Base-by-base conservation (phyloP, 345 rosid species). In the Balakata baccata region DNA sequence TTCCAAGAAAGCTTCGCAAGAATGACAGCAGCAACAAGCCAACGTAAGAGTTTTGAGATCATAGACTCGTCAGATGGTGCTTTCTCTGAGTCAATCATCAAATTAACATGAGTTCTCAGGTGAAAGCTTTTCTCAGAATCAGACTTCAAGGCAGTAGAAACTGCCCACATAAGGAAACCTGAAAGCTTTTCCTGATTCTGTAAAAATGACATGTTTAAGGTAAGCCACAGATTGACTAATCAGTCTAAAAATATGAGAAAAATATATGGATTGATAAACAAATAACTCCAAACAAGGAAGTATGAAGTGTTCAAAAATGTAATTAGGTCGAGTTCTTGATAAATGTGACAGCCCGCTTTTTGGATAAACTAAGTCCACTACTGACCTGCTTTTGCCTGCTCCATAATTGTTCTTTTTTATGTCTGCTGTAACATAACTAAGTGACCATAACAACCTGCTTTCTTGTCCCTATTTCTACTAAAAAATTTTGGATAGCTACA, bases 11-110 rank as follows among this genome's bases (percentile, higher is more conserved):
- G 87, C 83, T 85, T 86, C 65, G 89, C 86, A 70, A 80, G 92
- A 79, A 92, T 87, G 74, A 86, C 91, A 11, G 89, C 82, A 73
- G 96, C 97, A 68, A 77, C 73, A 61, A 95, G 86, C 99, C 99
- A 92, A n/a, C 96, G 92, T 65, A 90, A 75, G 69, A 92, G 89
- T 77, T 90, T 94, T 25, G 84, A 87, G 63, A 80, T 74, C 82
- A 88, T 81, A 71, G 82, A 78, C 79, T 94, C 98, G 58, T 85
- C 88, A 29, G 52, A 69, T 62, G 71, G 74, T 64, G 69, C 74
- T 77, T 86, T 85, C 81, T 83, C 82, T 2, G 69, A 41, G 70
- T 74, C 54, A 29, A 49, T 52, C 61, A 61, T 73, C 20, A 72
- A 49, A 79, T 69, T 72, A 64, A 65, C 52, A 71, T 41, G 65